Evolutionary conservation across 2,329 filamentous ascomycete species (phyloP).

Genomic region (Plenodomus tracheiphilus): DNA sequence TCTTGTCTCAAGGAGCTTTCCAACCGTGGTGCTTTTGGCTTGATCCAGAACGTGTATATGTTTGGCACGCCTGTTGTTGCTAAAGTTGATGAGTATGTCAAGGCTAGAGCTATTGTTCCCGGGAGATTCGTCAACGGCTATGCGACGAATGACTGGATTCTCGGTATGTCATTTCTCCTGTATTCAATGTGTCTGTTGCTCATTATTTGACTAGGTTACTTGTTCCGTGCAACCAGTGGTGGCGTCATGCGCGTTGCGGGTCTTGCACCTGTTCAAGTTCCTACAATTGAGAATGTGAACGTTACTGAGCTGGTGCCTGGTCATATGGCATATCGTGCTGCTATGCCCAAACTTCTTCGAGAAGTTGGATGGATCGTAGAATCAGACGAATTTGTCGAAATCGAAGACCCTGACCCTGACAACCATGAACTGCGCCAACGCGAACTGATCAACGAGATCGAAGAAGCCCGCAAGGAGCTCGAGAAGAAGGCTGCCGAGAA

Average conservation of each 20-base stretch:
- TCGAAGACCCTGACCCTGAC: slow-evolving; percentile 95
- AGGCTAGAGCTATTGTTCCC: slow-evolving; percentile 78
- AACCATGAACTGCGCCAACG: slow-evolving; percentile 85
- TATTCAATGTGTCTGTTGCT: slow-evolving; percentile 8
- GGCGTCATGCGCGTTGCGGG: slow-evolving; percentile 89
- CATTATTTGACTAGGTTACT: slow-evolving; percentile 60
- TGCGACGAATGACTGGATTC: slow-evolving; percentile 94
- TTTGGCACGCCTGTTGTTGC: slow-evolving; percentile 92
- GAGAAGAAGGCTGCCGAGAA: slow-evolving; percentile 67
- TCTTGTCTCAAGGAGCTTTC: slow-evolving; percentile 86
- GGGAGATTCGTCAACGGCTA: slow-evolving; percentile 96
- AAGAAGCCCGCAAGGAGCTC: slow-evolving; percentile 85
- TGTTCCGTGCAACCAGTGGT: slow-evolving; percentile 91
- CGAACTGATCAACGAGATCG: slow-evolving; percentile 94
- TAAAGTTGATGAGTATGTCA: slow-evolving; percentile 86
- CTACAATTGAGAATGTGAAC: slow-evolving; percentile 85
- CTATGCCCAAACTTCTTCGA: slow-evolving; percentile 85
- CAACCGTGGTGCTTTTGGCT: slow-evolving; percentile 77
- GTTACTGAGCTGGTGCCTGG: slow-evolving; percentile 83
- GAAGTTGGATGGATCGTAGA: slow-evolving; percentile 91
- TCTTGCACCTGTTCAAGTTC: slow-evolving; percentile 76
- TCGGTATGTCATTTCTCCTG: slow-evolving; percentile 56
- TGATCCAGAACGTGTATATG: slow-evolving; percentile 93
- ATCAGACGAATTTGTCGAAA: slow-evolving; percentile 92
- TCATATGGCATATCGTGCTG: slow-evolving; percentile 94